phyloP scores from a whole-genome alignment of 2,329 filamentous ascomycete species.

The Cordyceps pruinosa region DNA sequence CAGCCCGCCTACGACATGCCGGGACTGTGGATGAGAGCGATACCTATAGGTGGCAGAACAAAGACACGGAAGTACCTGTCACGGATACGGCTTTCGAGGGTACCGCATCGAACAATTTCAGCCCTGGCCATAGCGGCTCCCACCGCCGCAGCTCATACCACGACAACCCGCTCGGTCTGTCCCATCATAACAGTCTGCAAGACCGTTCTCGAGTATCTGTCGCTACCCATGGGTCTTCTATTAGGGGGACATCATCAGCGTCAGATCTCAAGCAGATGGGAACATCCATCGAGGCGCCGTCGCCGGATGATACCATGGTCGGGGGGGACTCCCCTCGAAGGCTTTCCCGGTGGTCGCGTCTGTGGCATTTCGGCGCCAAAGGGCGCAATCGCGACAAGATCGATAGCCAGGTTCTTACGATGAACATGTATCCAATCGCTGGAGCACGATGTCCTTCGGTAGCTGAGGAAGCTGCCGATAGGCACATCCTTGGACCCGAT shows the following conservation, averaged over 20 bases:
- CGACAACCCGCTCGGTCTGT: background rate
- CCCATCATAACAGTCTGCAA: background rate
- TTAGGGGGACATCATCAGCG: background rate
- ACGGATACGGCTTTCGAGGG: background rate
- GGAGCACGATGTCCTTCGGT: background rate
- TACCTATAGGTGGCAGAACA: background rate
- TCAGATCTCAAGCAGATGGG: too few relatives aligned
- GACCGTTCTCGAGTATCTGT: background rate
- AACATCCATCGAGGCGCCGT: background rate
- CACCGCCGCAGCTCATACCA: background rate
- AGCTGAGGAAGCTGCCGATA: background rate
- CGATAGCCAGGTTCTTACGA: background rate
- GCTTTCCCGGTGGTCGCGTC: background rate
- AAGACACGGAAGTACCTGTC: background rate
- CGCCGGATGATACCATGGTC: background rate
- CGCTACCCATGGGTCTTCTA: background rate
- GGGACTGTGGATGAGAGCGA: background rate
- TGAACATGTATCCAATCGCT: background rate
- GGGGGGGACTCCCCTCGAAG: background rate
- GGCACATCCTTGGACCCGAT: background rate
- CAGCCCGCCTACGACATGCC: too few relatives aligned
- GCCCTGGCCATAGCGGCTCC: background rate
- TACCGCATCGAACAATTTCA: background rate
- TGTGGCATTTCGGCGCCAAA: background rate
- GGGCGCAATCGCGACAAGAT: background rate